These are phyloP conservation scores for Ceratocystis huliohia DNA, from an alignment of 2,329 filamentous ascomycete species.

Conservation along the genomic window DNA sequence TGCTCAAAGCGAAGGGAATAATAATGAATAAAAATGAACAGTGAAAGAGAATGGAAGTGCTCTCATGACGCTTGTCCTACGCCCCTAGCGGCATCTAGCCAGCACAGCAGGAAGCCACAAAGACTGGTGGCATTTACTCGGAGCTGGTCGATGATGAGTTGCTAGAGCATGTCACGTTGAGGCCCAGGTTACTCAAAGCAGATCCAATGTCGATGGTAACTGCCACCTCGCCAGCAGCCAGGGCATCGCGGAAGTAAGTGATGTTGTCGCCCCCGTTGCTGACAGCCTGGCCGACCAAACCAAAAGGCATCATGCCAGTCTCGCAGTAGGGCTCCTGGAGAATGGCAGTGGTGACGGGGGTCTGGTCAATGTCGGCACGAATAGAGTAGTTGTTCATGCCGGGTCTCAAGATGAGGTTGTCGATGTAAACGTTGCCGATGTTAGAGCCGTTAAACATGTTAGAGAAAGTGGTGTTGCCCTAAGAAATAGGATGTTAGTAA, in stretches of 20 bases:
- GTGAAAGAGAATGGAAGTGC: background rate
- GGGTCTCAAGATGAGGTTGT: constrained; percentile 45
- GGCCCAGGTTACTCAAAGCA: constrained; percentile 30
- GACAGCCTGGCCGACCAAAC: constrained; percentile 41
- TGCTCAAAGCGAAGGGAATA: background rate
- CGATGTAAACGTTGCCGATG: constrained; percentile 45
- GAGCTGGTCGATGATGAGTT: constrained; percentile 8
- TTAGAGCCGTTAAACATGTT: constrained; percentile 40
- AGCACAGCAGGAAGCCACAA: background rate
- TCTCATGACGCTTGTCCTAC: background rate
- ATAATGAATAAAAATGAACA: background rate
- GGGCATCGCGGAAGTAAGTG: constrained; percentile 43
- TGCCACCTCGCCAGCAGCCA: constrained; percentile 39
- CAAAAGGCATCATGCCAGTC: constrained; percentile 41
- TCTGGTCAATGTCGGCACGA: constrained; percentile 41
- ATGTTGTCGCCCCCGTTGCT: constrained; percentile 40
- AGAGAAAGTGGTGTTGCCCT: constrained; percentile 52
- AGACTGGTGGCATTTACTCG: background rate
- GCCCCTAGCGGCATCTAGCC: constrained; percentile 4
- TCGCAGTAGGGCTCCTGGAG: constrained; percentile 38
- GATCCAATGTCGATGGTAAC: constrained; percentile 40
- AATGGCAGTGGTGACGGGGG: constrained; percentile 35
- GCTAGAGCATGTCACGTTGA: constrained; percentile 23
- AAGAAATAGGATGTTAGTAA: constrained; percentile 9
- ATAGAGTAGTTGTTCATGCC: constrained; percentile 46